Percentiles rank a stretch among this genome's conserved stretches.
These are phyloP conservation scores for Apiotrichum laibachii DNA, from an alignment of 1,284 basidiomycete genomes.

Conservation along the genomic window DNA sequence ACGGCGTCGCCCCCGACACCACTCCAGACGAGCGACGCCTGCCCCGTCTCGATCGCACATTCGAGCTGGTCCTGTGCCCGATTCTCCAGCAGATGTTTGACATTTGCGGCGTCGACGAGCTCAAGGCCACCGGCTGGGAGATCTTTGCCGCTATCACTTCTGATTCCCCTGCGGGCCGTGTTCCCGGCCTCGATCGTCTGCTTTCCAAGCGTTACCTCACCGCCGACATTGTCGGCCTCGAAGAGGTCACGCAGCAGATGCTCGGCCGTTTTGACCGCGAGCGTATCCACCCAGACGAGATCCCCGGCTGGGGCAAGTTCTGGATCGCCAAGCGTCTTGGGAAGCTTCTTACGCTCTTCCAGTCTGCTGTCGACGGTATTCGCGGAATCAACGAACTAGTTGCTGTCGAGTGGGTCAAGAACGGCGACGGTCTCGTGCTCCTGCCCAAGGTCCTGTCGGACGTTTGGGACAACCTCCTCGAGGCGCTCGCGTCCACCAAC, in stretches of 20 bases:
- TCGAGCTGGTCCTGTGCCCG: constrained; percentile 39
- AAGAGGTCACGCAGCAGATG: constrained; percentile 13
- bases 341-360: constrained; percentile 34
- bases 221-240: constrained; percentile 30
- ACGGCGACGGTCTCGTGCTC: constrained; percentile 17
- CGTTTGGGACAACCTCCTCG: constrained; percentile 41
- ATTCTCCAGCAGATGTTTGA: constrained; percentile 31
- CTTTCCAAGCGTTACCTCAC: constrained; percentile 30
- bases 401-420: constrained; percentile 27
- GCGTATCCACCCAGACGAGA: constrained; percentile 27
- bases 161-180: background rate
- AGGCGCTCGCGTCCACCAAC: constrained; percentile 22
- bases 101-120: constrained; percentile 37
- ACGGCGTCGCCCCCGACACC: constrained; percentile 26
- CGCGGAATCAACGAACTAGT: constrained; percentile 29
- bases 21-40: constrained; percentile 27
- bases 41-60: constrained; percentile 35
- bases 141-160: constrained; percentile 41
- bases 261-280: constrained; percentile 15
- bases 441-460: constrained; percentile 31
- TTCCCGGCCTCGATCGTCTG: constrained; percentile 34
- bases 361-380: constrained; percentile 33
- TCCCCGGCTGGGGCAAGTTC: constrained; percentile 40
- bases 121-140: constrained; percentile 41
- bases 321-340: constrained; percentile 39